Base-by-base conservation (phyloP, 164 flowering plant genomes). In the Litsea cubeba region DNA sequence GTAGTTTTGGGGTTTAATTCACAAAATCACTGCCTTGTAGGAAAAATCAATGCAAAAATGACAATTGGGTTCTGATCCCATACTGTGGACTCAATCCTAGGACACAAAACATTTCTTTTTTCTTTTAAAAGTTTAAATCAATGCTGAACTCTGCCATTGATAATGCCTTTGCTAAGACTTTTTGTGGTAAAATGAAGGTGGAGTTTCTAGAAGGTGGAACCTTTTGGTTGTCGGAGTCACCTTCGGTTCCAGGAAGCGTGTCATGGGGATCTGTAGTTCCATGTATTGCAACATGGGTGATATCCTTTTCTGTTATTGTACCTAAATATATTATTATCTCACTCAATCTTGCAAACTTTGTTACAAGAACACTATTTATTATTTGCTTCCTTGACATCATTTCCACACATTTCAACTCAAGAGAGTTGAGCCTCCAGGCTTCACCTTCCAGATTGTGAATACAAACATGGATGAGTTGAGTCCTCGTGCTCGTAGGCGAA, bases 191-290 rank as follows among this genome's bases (percentile, higher is more conserved):
- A 79, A 62, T 83, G 82, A 79, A 93, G 99, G 97, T 95, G 76
- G 97, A 95, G 81, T 84, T 95, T 62, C 76, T 93, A 74, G 97
- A 91, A 89, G 97, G 97, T 76, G 97, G 99, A 76, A 93, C 98
- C 6, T 95, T 95, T 86, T 95, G 97, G 99, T 76, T 95, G 74
- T 95, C 99, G 2, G 98, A 95, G 84, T 92, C 98, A 30, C 98
- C 98, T 65, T 92, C 98, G 32, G 98, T 92, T 69, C 97, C 94
- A 60, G 97, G 97, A 83, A 93, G 97, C 88, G 87, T 81, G 64
- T 87, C 97, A 63, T 95, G 97, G 97, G 95, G 97, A 26, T 88
- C 97, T 54, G 77, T 64, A 74, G 95, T 85, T 84, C 99, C 99
- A 35, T 88, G 94, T 76, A 88, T 93, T 76, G 95, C 97, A 60